phyloP scores from a whole-genome alignment of 2,329 filamentous ascomycete genomes.

The Paecilomyces niveus region DNA sequence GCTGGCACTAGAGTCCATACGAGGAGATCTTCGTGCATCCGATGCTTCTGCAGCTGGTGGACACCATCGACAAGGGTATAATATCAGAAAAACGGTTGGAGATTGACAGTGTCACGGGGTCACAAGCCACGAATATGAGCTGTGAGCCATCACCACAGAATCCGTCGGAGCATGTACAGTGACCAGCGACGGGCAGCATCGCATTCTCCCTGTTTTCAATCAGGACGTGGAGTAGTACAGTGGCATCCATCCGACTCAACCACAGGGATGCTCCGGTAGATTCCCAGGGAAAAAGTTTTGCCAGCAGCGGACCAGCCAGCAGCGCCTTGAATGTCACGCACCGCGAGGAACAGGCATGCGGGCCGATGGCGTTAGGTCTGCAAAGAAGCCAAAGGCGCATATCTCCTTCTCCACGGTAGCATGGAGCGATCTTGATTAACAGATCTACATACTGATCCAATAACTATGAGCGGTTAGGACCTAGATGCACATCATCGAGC shows the following conservation, averaged over 20 bases:
- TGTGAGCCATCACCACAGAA: no score
- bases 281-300: not conserved
- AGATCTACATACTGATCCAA: not conserved
- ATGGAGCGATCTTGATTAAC: not conserved
- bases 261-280: not conserved
- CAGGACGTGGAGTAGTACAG: no score
- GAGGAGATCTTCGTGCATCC: not conserved
- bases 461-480: not conserved
- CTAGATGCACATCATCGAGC: no score
- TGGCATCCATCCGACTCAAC: not conserved
- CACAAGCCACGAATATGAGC: no score
- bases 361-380: not conserved
- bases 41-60: not conserved
- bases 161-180: no score
- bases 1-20: not conserved
- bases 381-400: not conserved
- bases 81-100: not conserved
- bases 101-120: not conserved
- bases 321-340: not conserved
- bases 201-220: no score
- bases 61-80: not conserved
- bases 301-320: no score
- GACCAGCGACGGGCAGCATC: no score
- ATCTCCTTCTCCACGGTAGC: not conserved
- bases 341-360: not conserved